phyloP scores from a whole-genome alignment of 805 yeast genomes.

The Myxozyma udenii region DNA sequence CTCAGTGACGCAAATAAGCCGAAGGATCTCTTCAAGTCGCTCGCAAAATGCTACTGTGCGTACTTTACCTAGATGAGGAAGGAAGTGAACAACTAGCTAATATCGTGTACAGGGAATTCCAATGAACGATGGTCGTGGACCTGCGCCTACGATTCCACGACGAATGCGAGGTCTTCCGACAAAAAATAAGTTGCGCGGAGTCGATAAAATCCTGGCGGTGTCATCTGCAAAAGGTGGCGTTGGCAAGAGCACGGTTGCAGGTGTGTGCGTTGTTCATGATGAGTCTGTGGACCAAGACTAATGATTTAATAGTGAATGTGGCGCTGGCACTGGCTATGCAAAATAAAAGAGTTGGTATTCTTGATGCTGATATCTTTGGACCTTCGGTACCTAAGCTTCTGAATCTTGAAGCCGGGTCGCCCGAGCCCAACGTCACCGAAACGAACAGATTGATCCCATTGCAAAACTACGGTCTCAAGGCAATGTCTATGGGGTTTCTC shows the following conservation, averaged over 20 bases:
- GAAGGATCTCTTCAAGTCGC: no score
- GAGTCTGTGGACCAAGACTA: background rate
- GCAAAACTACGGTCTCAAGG: slow-evolving; percentile 67
- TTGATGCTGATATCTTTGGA: slow-evolving; percentile 82
- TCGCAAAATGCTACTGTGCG: no score
- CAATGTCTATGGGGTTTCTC: slow-evolving; percentile 88
- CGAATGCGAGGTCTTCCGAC: slow-evolving; percentile 56
- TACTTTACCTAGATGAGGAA: no score
- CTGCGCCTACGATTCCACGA: slow-evolving; percentile 40
- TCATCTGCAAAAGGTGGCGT: slow-evolving; percentile 81
- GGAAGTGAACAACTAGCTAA: no score
- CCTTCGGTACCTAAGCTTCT: slow-evolving; percentile 76
- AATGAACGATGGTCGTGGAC: slow-evolving; percentile 12
- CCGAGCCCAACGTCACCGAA: slow-evolving; percentile 46
- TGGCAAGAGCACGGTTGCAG: slow-evolving; percentile 70
- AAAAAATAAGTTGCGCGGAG: slow-evolving; percentile 56
- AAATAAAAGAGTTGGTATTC: slow-evolving; percentile 61
- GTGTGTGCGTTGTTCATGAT: slow-evolving; percentile 16
- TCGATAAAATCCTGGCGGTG: slow-evolving; percentile 58
- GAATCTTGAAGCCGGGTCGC: slow-evolving; percentile 57
- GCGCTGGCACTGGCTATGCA: slow-evolving; percentile 57
- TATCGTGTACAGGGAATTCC: slow-evolving; percentile 12
- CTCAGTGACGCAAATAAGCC: no score
- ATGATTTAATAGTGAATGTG: slow-evolving; percentile 47
- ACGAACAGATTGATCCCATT: slow-evolving; percentile 55